Evolutionary conservation across 1,284 basidiomycete genomes (phyloP).

Genomic region (Ceratobasidium sp.): DNA sequence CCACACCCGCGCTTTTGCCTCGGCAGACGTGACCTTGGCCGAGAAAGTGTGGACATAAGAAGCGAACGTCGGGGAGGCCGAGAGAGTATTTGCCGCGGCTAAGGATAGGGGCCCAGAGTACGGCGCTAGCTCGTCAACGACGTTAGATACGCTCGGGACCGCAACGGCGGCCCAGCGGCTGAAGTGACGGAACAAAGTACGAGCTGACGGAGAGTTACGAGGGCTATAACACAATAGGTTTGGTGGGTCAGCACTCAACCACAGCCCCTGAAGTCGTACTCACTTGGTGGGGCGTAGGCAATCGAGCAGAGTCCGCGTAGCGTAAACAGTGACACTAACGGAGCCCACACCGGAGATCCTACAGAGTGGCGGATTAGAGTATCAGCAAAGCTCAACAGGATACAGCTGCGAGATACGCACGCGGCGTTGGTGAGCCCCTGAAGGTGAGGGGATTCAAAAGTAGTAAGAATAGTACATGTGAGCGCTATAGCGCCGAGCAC

Average conservation of each 20-base stretch:
- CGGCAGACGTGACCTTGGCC: not conserved
- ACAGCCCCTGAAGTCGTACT: not conserved
- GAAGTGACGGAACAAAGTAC: not conserved
- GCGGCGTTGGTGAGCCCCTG: not conserved
- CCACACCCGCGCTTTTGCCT: not conserved
- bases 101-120: not conserved
- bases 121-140: not conserved
- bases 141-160: not conserved
- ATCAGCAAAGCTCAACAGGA: not conserved
- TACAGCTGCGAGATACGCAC: not conserved
- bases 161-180: not conserved
- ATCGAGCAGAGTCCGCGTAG: not conserved
- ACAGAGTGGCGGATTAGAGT: not conserved
- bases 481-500: not conserved
- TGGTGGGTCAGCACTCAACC: not conserved
- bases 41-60: not conserved
- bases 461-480: not conserved
- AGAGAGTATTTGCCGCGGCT: not conserved
- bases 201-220: not conserved
- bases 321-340: not conserved
- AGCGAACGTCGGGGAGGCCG: not conserved
- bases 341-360: not conserved
- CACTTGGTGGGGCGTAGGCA: not conserved
- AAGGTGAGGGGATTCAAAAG: not conserved
- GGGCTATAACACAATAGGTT: not conserved